A percentile compares a stretch with the other conserved stretches of the same genome.
Evolutionary conservation across 345 rosid species (phyloP).

Genomic region (Heritiera littoralis): DNA sequence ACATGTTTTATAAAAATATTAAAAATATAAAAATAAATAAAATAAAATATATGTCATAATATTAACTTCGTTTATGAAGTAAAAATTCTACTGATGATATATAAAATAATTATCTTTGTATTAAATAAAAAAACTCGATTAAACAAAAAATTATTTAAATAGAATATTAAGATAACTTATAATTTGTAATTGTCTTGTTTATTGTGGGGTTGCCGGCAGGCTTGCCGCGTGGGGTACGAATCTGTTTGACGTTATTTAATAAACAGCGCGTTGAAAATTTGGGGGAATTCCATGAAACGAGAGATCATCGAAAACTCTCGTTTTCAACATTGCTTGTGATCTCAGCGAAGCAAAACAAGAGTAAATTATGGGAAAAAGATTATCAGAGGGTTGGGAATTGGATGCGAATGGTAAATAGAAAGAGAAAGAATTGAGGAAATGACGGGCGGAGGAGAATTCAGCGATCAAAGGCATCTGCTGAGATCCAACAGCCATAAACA

Average conservation of each 20-base stretch:
- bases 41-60: too few relatives aligned
- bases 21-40: too few relatives aligned
- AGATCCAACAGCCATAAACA: slow-evolving; percentile 36
- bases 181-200: too few relatives aligned
- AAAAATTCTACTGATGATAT: too few relatives aligned
- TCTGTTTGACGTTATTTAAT: neutral
- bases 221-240: too few relatives aligned
- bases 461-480: slow-evolving; percentile 42
- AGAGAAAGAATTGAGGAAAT: neutral
- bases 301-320: neutral
- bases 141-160: too few relatives aligned
- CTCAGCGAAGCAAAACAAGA: neutral
- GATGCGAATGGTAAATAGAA: neutral
- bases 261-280: neutral
- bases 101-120: too few relatives aligned
- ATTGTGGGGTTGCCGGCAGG: too few relatives aligned
- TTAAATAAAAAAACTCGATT: too few relatives aligned
- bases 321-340: neutral
- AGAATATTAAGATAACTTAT: too few relatives aligned
- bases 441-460: slow-evolving; percentile 22
- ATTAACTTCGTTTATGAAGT: too few relatives aligned
- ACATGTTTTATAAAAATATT: too few relatives aligned
- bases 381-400: neutral
- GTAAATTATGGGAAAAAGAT: neutral
- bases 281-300: neutral